Conservation (phyloP, 2,329 filamentous ascomycete species). For the Penicillium sp. region DNA sequence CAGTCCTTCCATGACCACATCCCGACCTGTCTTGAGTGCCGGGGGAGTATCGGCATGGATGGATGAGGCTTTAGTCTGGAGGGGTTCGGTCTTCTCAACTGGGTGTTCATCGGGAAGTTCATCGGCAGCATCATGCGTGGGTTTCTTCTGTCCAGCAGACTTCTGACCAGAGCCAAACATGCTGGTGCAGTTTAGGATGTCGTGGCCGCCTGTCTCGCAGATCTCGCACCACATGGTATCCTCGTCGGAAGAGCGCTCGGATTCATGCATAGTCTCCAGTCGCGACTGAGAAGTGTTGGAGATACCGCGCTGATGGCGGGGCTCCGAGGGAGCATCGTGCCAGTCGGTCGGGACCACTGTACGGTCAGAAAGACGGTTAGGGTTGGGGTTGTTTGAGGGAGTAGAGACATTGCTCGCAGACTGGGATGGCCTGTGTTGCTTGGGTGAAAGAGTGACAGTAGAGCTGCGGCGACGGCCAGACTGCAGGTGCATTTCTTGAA, state of each 20-base stretch:
- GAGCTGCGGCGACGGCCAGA: constrained; percentile 28
- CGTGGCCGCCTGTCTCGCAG: constrained; percentile 82
- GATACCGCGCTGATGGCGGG: constrained; percentile 21
- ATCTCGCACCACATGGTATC: constrained; percentile 85
- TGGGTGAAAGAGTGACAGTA: constrained; percentile 30
- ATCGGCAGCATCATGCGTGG: constrained; percentile 6
- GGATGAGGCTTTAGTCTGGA: constrained; percentile 11
- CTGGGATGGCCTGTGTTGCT: constrained; percentile 28
- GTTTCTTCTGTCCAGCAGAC: constrained; percentile 12
- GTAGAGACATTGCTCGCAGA: constrained; percentile 22
- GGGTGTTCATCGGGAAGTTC: constrained; percentile 10
- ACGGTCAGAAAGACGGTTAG: constrained; percentile 36
- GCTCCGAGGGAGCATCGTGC: constrained; percentile 28
- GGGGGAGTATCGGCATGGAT: constrained; percentile 15
- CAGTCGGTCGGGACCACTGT: constrained; percentile 38
- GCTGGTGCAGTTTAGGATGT: constrained; percentile 87
- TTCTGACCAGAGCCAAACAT: constrained; percentile 56
- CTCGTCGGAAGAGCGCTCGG: constrained; percentile 56
- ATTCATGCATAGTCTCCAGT: constrained; percentile 36
- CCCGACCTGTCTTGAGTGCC: constrained; percentile 34
- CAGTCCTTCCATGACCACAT: constrained; percentile 37
- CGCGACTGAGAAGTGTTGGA: constrained; percentile 26
- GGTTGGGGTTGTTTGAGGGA: constrained; percentile 25
- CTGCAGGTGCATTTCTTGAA: constrained; percentile 42
- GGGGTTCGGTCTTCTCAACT: constrained; percentile 9